Base-by-base conservation (phyloP, 1,284 basidiomycete genomes). In the Cutaneotrichosporon sp. region DNA sequence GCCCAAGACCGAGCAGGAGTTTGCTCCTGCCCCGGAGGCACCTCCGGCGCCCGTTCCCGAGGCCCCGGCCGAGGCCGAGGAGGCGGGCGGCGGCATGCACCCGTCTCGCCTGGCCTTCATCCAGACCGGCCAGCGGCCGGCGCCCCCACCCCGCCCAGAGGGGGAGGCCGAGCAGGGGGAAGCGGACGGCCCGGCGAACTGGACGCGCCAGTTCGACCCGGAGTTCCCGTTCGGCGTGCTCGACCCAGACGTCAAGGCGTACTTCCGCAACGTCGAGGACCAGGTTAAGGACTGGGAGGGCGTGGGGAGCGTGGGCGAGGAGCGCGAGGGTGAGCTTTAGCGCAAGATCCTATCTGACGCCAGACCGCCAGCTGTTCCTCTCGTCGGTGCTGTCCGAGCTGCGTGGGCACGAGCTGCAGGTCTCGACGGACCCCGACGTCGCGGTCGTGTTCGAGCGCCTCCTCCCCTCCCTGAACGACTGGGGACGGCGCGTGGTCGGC, bases 391-490 rank as follows among this genome's bases (percentile, higher is more conserved):
- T 97, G 45, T 83, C 84, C 20, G 91, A 95, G 70, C 88, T 95
- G 84, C 84, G 84, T 18, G 88, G 86, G 5, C 92, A 95, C 74
- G 95, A 97, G 79, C 88, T 89, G 54, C 87, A 90, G 66, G 85
- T 95, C 16, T 87, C 92, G 1, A 93, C 93, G 0, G 95, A 97
- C 78, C 90, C 91, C 2, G 93, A 97, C 63, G 93, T 91, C 67
- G 92, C 92, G 1, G 84, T 89, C 31, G 86, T 95, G 52, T 79
- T 97, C 56, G 94, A 97, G 77, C 84, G 92, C 67, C 88, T 97
- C 84, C 74, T 87, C 16, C 86, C 93, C 72, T 94, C 91, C 1
- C 92, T 97, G 88, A 92, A 95, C 74, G 93, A 97, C 78, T 94
- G 93, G 80, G 89, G 90, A 18, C 83, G 90, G 56, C 84, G 94